Base-by-base conservation (phyloP, 495 filamentous ascomycete genomes). In the Ascodesmis nigricans region DNA sequence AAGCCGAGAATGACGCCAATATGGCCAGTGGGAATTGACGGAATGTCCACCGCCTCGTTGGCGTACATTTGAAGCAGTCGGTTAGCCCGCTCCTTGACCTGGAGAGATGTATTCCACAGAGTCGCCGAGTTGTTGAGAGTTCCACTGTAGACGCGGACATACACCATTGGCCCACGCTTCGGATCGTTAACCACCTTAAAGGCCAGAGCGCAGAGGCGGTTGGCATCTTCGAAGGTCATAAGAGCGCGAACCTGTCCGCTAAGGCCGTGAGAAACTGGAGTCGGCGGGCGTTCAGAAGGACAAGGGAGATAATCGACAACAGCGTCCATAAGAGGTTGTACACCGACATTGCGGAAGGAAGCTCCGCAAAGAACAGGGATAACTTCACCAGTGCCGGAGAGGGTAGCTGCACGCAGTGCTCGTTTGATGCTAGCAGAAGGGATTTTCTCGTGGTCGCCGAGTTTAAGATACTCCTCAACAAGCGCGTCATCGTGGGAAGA, bases 161-260 rank as follows among this genome's bases (percentile, higher is more conserved):
- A 99, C 38, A 90, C 80, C 40, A 99, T 66, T 13, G 87, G 73
- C 6, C 90, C 90, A 8, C 79, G 72, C 30, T 72, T 69, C 8
- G 75, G 57, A 44, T 95, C 84, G 42, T 87, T 73, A 42, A 91
- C 79, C 7, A 95, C 90, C 53, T 99, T 99, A 65, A 99, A 99
- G 9, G 91, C 90, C 21, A 92, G 60, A 2, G 77, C 82, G 40
- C 84, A 77, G 1, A 50, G 36, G 22, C 38, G 39, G 19, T 26
- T 16, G 26, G 71, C 69, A 35, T 73, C 66, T 16, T 65, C 51
- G 11, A 53, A 38, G n/a, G 41, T 42, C 4, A 53, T 53, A 1
- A 54, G 45, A 29, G 61, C 53, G n/a, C 38, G 47, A 4, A 65
- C 49, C 13, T 65, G 53, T n/a, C n/a, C n/a, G 53, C 59, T 19